Evolutionary conservation across 331 rosid species (phyloP).

Genomic region (Pyrus hybrid): DNA sequence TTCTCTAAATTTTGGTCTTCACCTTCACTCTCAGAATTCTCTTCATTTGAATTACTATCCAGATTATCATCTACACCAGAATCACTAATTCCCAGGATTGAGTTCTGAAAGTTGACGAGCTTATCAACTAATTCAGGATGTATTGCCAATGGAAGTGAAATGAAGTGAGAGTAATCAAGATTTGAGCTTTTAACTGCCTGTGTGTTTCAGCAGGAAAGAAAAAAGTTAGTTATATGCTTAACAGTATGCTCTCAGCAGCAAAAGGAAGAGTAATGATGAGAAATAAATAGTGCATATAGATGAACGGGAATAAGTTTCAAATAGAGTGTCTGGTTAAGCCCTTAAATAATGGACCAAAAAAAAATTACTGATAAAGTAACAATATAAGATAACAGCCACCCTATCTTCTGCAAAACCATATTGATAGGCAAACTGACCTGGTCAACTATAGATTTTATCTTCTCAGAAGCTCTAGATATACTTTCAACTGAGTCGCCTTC

Average conservation of each 20-base stretch:
- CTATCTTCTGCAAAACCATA: conserved; percentile 16
- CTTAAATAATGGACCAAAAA: no score
- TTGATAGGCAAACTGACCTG: conserved; percentile 45
- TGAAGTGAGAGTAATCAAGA: conserved; percentile 85
- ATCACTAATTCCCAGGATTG: conserved; percentile 44
- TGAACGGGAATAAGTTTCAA: background rate
- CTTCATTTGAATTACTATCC: conserved; percentile 42
- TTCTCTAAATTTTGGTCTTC: conserved; percentile 36
- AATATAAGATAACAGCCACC: background rate
- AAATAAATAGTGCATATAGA: background rate
- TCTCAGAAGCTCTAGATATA: conserved; percentile 60
- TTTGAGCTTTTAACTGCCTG: conserved; percentile 66
- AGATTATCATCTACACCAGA: conserved; percentile 27
- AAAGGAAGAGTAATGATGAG: background rate
- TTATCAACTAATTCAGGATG: conserved; percentile 78
- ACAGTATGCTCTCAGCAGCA: background rate
- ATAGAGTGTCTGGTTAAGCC: no score
- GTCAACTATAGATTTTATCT: conserved; percentile 58
- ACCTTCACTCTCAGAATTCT: conserved; percentile 28
- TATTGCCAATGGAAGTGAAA: conserved; percentile 89
- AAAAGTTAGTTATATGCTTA: background rate
- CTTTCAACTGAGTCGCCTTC: conserved; percentile 63
- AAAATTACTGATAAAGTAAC: no score
- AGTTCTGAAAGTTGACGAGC: conserved; percentile 62
- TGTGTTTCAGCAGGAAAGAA: conserved; percentile 16